Evolutionary conservation across 352 stramenopile species (phyloP).

Genomic region (Poterioochromonas sp.): DNA sequence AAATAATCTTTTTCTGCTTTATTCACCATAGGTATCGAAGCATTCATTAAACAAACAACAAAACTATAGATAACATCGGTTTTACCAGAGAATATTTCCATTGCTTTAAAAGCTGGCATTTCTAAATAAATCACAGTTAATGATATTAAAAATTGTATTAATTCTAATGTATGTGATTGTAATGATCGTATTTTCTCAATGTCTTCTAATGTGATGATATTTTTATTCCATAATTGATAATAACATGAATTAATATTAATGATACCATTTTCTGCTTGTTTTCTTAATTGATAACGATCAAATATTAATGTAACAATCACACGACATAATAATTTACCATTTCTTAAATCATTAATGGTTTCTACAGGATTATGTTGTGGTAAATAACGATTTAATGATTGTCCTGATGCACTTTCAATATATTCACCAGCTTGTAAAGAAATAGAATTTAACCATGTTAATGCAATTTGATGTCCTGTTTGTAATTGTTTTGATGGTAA

Average conservation of each 20-base stretch:
- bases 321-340: background rate
- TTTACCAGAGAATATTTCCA: slow-evolving; percentile 7
- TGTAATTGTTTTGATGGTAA: background rate
- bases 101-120: background rate
- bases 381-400: background rate
- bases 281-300: background rate
- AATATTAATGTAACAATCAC: slow-evolving; percentile 1
- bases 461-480: background rate
- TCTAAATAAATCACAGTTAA: background rate
- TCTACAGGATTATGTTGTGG: background rate
- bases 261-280: background rate
- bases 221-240: background rate
- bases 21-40: background rate
- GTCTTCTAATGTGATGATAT: background rate
- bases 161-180: background rate
- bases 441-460: background rate
- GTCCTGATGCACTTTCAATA: background rate
- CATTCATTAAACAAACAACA: background rate
- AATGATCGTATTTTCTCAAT: background rate
- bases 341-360: slow-evolving; percentile 4
- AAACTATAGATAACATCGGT: background rate
- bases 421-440: background rate
- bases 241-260: background rate
- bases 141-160: background rate
- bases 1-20: no score